Conservation (phyloP, 2,329 filamentous ascomycete species). For the Penicillium sp. region DNA sequence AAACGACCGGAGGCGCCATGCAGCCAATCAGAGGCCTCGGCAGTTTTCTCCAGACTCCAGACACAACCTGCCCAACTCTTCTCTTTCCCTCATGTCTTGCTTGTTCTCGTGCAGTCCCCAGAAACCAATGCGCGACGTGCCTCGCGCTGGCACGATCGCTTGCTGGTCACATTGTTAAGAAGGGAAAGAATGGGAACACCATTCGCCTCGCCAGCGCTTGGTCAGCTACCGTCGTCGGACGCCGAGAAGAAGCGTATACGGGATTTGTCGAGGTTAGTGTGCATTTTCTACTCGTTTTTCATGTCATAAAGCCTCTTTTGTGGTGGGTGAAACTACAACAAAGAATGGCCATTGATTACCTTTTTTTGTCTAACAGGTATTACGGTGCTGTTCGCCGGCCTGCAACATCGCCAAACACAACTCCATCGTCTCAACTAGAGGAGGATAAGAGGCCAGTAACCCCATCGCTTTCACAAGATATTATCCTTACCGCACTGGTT, state of each 20-base stretch:
- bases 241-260: conserved; percentile 11
- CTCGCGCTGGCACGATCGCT: neutral
- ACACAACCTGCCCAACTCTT: no score
- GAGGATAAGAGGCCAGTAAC: neutral
- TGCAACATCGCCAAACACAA: neutral
- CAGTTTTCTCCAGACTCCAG: no score
- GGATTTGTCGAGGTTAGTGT: conserved; percentile 16
- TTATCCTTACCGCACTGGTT: conserved; percentile 47
- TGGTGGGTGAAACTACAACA: no score
- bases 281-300: neutral
- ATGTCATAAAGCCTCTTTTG: no score
- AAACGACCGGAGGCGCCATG: no score
- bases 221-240: conserved; percentile 6
- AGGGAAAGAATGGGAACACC: conserved; percentile 11
- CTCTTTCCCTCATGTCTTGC: no score
- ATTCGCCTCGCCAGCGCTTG: conserved; percentile 11
- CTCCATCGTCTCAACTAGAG: neutral
- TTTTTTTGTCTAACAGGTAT: neutral
- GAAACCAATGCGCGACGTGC: neutral
- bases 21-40: no score
- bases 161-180: neutral
- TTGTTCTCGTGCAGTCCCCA: neutral
- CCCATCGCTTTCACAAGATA: conserved; percentile 21
- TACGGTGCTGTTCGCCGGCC: neutral
- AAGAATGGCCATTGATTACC: neutral